Conservation (phyloP, 139 green algal species). For the Tetradesmus lagerheimii region DNA sequence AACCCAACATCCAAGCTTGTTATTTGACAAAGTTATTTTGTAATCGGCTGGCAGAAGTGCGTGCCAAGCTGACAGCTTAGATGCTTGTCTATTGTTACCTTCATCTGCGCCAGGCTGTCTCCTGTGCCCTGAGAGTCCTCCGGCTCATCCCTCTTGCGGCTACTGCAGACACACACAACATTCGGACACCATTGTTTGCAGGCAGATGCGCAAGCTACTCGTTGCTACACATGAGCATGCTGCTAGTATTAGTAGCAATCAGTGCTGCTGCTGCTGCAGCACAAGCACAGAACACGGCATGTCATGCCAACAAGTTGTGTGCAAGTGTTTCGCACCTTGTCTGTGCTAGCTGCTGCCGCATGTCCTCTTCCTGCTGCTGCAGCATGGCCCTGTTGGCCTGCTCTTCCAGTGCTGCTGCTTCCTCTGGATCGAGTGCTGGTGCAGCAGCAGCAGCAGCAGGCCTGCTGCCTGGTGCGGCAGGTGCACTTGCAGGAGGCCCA, state of each 20-base stretch:
- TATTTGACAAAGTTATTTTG: too few species aligned
- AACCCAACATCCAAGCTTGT: too few species aligned
- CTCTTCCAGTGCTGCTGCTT: constrained; percentile 6
- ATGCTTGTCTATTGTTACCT: not conserved
- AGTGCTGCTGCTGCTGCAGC: not conserved
- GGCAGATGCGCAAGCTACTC: too few species aligned
- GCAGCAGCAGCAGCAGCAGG: not conserved
- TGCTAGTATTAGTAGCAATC: not conserved
- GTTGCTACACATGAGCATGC: too few species aligned
- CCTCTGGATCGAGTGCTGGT: not conserved
- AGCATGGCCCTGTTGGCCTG: not conserved
- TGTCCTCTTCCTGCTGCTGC: constrained; percentile 20
- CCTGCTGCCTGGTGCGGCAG: not conserved
- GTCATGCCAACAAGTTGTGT: too few species aligned
- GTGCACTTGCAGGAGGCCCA: constrained; percentile 5
- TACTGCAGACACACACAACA: constrained; percentile 17
- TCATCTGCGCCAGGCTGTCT: constrained; percentile 22
- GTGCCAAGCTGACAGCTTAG: not conserved
- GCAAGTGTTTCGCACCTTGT: not conserved
- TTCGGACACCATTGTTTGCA: not conserved
- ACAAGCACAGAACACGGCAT: too few species aligned
- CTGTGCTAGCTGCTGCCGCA: constrained; percentile 1
- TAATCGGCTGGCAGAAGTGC: too few species aligned
- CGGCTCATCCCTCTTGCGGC: constrained; percentile 22
- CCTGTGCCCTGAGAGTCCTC: not conserved